Conservation (phyloP, 305 asterid species). For the Fraxinus xanthoxyloides region DNA sequence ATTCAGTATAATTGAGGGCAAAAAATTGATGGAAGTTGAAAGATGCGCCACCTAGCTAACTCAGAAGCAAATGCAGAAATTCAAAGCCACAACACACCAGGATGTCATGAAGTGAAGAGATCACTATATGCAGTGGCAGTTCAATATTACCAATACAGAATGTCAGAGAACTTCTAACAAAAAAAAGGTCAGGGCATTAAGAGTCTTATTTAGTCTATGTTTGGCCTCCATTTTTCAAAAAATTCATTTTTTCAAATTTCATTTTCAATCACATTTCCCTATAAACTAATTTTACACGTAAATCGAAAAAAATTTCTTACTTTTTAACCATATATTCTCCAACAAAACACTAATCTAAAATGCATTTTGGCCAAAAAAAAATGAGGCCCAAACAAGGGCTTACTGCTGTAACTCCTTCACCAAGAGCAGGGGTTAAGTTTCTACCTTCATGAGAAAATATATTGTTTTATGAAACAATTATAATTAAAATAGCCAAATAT, state of each 20-base stretch:
- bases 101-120: not conserved
- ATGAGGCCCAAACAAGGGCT: not conserved
- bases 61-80: not conserved
- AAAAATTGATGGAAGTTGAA: not conserved
- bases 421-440: not conserved
- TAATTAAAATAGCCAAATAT: constrained; percentile 7
- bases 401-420: not conserved
- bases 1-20: not conserved
- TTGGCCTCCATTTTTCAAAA: not conserved
- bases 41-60: not conserved
- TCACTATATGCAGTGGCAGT: not conserved
- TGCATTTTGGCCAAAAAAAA: not conserved
- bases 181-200: not conserved
- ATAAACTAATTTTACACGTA: too few relatives aligned
- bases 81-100: not conserved
- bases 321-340: not conserved
- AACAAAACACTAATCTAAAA: not conserved
- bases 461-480: not conserved
- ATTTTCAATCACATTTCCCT: too few relatives aligned
- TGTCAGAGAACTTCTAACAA: not conserved
- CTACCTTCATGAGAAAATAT: not conserved
- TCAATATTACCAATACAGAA: not conserved
- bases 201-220: not conserved
- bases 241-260: not conserved
- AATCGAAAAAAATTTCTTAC: not conserved